These are phyloP conservation scores for Barbarea vulgaris DNA, from an alignment of 345 rosid species.

Conservation along the genomic window DNA sequence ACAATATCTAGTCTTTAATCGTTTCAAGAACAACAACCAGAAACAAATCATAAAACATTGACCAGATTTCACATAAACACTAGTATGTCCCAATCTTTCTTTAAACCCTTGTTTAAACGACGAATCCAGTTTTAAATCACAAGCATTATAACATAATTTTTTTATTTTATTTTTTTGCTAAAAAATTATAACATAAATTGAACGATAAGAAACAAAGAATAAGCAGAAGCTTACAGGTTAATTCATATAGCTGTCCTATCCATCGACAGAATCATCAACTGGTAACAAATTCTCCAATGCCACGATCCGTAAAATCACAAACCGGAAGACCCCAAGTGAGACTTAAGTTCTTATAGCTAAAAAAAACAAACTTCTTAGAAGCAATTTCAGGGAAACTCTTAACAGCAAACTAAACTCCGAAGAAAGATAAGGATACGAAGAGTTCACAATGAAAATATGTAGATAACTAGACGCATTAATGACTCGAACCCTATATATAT, in stretches of 20 bases:
- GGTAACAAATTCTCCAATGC: constrained; percentile 93
- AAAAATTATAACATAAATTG: too few relatives aligned
- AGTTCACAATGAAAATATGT: too few relatives aligned
- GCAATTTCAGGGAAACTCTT: constrained; percentile 8
- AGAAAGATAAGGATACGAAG: background rate
- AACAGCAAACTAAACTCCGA: background rate
- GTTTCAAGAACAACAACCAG: too few relatives aligned
- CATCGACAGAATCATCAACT: constrained; percentile 82
- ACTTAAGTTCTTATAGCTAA: constrained; percentile 13
- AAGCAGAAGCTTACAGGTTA: constrained; percentile 60
- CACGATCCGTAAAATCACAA: constrained; percentile 56
- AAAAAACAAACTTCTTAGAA: background rate
- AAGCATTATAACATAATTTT: too few relatives aligned
- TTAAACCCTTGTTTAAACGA: background rate
- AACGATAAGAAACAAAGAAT: background rate
- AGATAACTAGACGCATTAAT: too few relatives aligned
- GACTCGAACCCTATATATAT: too few relatives aligned
- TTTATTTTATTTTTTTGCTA: too few relatives aligned
- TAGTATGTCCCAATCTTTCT: background rate
- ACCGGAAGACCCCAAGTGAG: background rate
- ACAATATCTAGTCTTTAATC: background rate
- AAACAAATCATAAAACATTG: background rate
- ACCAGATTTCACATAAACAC: constrained; percentile 17
- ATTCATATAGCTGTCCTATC: constrained; percentile 93
- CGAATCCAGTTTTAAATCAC: too few relatives aligned